Conservation (phyloP, 2,329 filamentous ascomycete species). For the Bipolaris victoriae region DNA sequence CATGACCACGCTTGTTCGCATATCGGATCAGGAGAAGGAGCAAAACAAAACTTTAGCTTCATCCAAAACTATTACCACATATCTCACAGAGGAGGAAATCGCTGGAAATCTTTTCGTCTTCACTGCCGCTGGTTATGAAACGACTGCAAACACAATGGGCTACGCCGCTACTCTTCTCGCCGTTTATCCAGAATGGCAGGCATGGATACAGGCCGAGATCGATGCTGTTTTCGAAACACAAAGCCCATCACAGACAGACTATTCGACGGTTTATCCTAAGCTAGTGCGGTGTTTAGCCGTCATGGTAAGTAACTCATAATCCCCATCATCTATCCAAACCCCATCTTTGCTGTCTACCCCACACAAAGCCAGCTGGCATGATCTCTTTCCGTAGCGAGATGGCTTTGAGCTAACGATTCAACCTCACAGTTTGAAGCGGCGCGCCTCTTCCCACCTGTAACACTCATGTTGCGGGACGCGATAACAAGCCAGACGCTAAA, state of each 20-base stretch:
- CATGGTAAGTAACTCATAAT: neutral
- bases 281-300: slow-evolving; percentile 6
- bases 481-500: neutral
- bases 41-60: neutral
- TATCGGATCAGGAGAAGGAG: neutral
- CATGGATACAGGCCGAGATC: slow-evolving; percentile 58
- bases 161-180: slow-evolving; percentile 56
- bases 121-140: slow-evolving; percentile 30
- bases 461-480: slow-evolving; percentile 7
- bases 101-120: slow-evolving; percentile 31
- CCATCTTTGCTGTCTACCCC: too few relatives aligned
- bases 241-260: neutral
- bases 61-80: neutral
- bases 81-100: slow-evolving; percentile 22
- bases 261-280: slow-evolving; percentile 2
- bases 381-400: too few relatives aligned
- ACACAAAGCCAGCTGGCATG: too few relatives aligned
- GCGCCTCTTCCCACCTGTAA: slow-evolving; percentile 21
- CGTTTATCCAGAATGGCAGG: slow-evolving; percentile 56
- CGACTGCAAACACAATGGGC: slow-evolving; percentile 55
- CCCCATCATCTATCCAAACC: too few relatives aligned
- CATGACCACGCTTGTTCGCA: slow-evolving; percentile 7
- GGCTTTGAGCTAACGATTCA: neutral
- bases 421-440: slow-evolving; percentile 36
- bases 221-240: slow-evolving; percentile 33